Evolutionary conservation across 495 filamentous ascomycete species (phyloP).

Genomic region (Penicillium bialowiezense): DNA sequence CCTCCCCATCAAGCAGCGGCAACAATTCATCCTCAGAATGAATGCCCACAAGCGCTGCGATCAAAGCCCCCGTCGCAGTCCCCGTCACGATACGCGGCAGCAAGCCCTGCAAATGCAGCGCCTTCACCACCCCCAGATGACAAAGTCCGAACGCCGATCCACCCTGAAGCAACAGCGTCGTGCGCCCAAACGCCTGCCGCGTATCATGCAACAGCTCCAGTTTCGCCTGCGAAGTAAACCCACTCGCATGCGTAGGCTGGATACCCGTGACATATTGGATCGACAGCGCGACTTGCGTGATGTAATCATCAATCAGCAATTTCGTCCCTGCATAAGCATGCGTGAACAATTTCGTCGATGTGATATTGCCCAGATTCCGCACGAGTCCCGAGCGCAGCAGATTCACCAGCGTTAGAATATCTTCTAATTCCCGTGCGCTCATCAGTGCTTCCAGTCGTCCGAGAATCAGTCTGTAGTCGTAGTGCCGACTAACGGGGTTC

Average conservation of each 20-base stretch:
- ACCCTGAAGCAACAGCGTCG: slow-evolving; percentile 82
- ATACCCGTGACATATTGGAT: slow-evolving; percentile 74
- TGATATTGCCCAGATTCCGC: slow-evolving; percentile 89
- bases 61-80: slow-evolving; percentile 84
- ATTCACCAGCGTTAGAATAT: slow-evolving; percentile 72
- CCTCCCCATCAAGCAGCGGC: slow-evolving; percentile 69
- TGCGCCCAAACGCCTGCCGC: slow-evolving; percentile 84
- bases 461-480: slow-evolving; percentile 86
- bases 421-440: slow-evolving; percentile 69
- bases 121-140: slow-evolving; percentile 88
- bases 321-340: slow-evolving; percentile 88
- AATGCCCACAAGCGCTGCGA: slow-evolving; percentile 85
- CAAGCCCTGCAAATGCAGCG: slow-evolving; percentile 77
- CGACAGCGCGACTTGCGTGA: slow-evolving; percentile 75
- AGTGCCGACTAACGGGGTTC: slow-evolving; percentile 74
- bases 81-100: slow-evolving; percentile 89
- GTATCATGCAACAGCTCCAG: slow-evolving; percentile 87
- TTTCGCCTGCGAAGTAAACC: slow-evolving; percentile 79
- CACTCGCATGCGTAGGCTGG: slow-evolving; percentile 51
- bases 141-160: slow-evolving; percentile 91
- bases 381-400: slow-evolving; percentile 83
- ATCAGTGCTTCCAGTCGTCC: slow-evolving; percentile 70
- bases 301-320: slow-evolving; percentile 85
- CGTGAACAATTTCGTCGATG: slow-evolving; percentile 78
- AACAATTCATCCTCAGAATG: slow-evolving; percentile 86